These are phyloP conservation scores for Pichia sporocuriosa DNA, from an alignment of 805 yeast species.

Conservation along the genomic window DNA sequence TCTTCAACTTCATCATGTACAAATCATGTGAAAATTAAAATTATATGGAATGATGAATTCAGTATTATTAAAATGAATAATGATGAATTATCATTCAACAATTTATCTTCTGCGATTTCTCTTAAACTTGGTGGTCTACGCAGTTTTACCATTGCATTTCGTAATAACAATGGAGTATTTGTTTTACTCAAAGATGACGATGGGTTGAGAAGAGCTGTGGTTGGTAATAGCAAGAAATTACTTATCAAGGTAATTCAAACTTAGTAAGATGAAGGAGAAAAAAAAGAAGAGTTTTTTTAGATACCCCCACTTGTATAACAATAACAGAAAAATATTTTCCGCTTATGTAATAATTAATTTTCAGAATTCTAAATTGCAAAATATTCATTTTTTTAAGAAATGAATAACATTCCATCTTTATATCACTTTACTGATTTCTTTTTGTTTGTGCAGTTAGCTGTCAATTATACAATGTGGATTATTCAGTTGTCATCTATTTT, in stretches of 20 bases:
- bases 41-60: conserved; percentile 16
- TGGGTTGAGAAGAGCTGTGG: conserved; percentile 14
- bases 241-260: conserved; percentile 11
- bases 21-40: conserved; percentile 8
- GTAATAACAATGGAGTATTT: conserved; percentile 15
- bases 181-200: conserved; percentile 15
- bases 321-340: too few relatives aligned
- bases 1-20: neutral
- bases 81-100: neutral
- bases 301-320: too few relatives aligned
- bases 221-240: conserved; percentile 12
- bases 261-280: too few relatives aligned
- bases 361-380: too few relatives aligned
- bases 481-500: too few relatives aligned
- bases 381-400: too few relatives aligned
- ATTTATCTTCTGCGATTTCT: conserved; percentile 9
- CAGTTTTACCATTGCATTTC: conserved; percentile 15
- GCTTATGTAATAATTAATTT: too few relatives aligned
- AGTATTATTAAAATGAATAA: conserved; percentile 8
- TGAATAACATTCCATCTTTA: too few relatives aligned
- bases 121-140: conserved; percentile 11
- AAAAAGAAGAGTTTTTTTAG: too few relatives aligned
- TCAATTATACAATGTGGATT: too few relatives aligned
- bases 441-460: too few relatives aligned
- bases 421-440: too few relatives aligned